Base-by-base conservation (phyloP, 306 rosid species). In the apple (Malus domestica) region DNA sequence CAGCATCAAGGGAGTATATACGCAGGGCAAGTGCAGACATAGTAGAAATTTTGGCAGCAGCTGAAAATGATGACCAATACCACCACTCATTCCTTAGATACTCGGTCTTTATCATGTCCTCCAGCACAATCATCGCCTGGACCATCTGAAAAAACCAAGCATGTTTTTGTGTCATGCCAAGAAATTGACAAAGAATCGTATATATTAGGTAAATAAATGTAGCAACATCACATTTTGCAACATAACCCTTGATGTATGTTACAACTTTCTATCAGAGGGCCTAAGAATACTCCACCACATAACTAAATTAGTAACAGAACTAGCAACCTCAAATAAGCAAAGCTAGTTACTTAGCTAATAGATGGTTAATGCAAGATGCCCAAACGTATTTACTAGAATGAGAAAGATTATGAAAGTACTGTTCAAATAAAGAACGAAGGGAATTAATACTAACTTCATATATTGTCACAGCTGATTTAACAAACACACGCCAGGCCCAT, bases 21-120 rank as follows among this genome's bases (percentile, higher is more conserved):
- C 98, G 92, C 33, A 96, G 89, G 58, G 99, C 91, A 69, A 96
- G 98, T 77, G 99, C 77, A 68, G 99, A 86, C 72, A 92, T 68
- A 4, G 96, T 90, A 35, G 99, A 88, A 76, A 87, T 88, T 83
- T 87, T 89, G 75, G 93, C 96, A 32, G 99, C 98, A 80, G 97
- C 99, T 20, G 99, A 88, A 82, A 86, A 91, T 60, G 99, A 92
- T 27, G 99, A 96, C 99, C 99, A 96, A 84, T 96, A 96, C 98
- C 98, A 96, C 99, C 99, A 96, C 74, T 89, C 98, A 90, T 89
- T 96, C 86, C 86, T 89, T 23, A 96, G 87, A 87, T 89, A 87
- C 54, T 90, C 94, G 0, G 94, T 85, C 92, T 86, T 90, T 67
- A 96, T 90, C 98, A 90, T 87, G 90, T 92, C 98, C 88, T 96